These are phyloP conservation scores for Baffinella frigidus DNA, from an alignment of 208 protist species.

Conservation along the genomic window DNA sequence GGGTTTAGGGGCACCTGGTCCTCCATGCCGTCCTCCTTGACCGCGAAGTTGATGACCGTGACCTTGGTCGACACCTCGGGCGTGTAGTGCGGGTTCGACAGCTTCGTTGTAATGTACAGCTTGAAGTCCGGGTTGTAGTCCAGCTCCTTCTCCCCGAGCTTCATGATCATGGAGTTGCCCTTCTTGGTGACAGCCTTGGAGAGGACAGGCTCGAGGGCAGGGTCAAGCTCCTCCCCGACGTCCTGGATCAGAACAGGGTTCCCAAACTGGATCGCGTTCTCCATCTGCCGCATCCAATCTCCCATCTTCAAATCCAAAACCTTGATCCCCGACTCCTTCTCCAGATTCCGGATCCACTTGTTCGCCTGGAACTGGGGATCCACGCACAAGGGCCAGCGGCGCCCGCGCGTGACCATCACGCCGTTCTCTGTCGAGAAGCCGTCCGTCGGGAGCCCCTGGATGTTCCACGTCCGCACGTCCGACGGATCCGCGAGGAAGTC, in stretches of 20 bases:
- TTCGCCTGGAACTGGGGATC: conserved; percentile 98
- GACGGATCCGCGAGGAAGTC: conserved; percentile 91
- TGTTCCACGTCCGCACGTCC: conserved; percentile 93
- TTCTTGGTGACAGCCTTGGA: conserved; percentile 87
- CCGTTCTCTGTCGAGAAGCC: conserved; percentile 94
- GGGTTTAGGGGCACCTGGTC: no score
- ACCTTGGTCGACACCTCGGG: conserved; percentile 95
- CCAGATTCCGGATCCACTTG: conserved; percentile 95
- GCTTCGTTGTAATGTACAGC: conserved; percentile 96
- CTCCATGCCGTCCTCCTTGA: conserved; percentile 95
- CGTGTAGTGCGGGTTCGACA: conserved; percentile 94
- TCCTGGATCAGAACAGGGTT: conserved; percentile 94
- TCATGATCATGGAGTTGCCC: conserved; percentile 85
- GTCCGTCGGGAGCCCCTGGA: conserved; percentile 91
- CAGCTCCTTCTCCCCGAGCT: conserved; percentile 95
- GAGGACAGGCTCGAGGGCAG: conserved; percentile 92
- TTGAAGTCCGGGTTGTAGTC: conserved; percentile 94
- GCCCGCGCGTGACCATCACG: conserved; percentile 88
- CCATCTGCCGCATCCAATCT: conserved; percentile 91
- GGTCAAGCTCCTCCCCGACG: conserved; percentile 94
- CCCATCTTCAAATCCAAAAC: conserved; percentile 89
- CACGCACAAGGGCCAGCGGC: conserved; percentile 96
- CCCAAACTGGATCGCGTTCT: conserved; percentile 94
- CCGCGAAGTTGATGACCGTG: conserved; percentile 96
- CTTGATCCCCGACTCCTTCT: conserved; percentile 76